A percentile compares a stretch with the other conserved stretches of the same genome.
Conservation (phyloP, 2,329 filamentous ascomycete genomes). For the Penicillium sp. region DNA sequence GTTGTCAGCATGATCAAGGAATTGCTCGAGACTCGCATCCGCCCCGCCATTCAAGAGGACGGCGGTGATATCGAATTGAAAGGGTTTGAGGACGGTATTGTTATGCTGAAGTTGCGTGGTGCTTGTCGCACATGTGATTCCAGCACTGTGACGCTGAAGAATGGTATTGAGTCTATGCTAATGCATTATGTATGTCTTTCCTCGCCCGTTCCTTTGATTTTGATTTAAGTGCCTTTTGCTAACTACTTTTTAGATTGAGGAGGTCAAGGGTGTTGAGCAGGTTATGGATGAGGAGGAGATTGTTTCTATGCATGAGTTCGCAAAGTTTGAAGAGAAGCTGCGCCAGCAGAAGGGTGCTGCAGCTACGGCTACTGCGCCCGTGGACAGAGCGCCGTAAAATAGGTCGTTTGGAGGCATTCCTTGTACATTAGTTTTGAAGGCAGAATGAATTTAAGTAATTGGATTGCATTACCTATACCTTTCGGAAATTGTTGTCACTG, state of each 20-base stretch:
- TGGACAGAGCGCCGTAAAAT: conserved; percentile 49
- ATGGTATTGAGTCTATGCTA: conserved; percentile 96
- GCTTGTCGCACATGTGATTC: conserved; percentile 96
- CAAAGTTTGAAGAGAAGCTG: conserved; percentile 87
- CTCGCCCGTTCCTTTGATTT: not conserved
- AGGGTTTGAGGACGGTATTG: conserved; percentile 81
- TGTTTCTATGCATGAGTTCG: conserved; percentile 81
- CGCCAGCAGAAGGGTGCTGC: conserved; percentile 56
- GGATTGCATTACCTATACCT: not conserved
- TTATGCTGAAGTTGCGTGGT: conserved; percentile 82
- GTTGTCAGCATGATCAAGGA: conserved; percentile 99
- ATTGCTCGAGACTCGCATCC: conserved; percentile 87
- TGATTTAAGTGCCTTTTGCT: conserved; percentile 6
- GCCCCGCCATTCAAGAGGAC: conserved; percentile 95
- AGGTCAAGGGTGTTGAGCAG: conserved; percentile 89
- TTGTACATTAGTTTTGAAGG: conserved; percentile 4
- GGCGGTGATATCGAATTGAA: conserved; percentile 95
- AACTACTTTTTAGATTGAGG: conserved; percentile 68
- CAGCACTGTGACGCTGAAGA: conserved; percentile 94
- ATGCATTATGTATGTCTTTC: conserved; percentile 78
- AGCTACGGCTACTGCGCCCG: conserved; percentile 51
- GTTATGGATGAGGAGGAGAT: conserved; percentile 91
- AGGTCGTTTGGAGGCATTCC: not conserved
- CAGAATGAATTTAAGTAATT: not conserved
- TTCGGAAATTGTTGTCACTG: not conserved